These are phyloP conservation scores for Singerocomus inundabilis DNA, from an alignment of 1,284 basidiomycete genomes.

Conservation along the genomic window DNA sequence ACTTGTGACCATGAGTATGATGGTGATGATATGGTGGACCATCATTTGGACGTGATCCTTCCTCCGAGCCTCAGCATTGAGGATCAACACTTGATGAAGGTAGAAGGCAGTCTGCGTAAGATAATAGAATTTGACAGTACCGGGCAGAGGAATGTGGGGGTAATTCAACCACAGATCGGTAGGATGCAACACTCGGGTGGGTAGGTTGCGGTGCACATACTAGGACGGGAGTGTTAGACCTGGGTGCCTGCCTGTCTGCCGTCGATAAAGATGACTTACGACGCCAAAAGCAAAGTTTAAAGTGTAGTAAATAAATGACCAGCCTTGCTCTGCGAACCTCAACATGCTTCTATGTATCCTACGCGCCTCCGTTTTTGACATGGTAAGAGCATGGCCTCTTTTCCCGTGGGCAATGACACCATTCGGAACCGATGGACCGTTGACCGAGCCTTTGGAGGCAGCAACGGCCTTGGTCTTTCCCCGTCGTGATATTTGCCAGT, in stretches of 20 bases:
- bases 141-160: conserved; percentile 78
- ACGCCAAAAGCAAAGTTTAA: conserved; percentile 77
- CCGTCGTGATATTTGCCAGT: conserved; percentile 39
- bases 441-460: conserved; percentile 28
- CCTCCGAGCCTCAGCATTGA: conserved; percentile 90
- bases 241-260: background rate
- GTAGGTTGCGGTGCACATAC: conserved; percentile 78
- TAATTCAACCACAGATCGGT: conserved; percentile 78
- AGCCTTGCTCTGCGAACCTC: conserved; percentile 94
- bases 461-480: conserved; percentile 29
- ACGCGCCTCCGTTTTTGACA: conserved; percentile 45
- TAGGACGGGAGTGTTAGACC: conserved; percentile 33
- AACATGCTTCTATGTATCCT: conserved; percentile 70
- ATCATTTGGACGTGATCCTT: conserved; percentile 98
- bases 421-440: conserved; percentile 34
- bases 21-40: conserved; percentile 90
- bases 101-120: conserved; percentile 92
- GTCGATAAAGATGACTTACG: conserved; percentile 52
- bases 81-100: conserved; percentile 86
- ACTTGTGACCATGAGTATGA: conserved; percentile 73
- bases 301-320: conserved; percentile 82
- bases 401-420: conserved; percentile 21
- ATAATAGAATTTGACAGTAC: conserved; percentile 87
- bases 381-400: conserved; percentile 19
- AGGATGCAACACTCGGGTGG: conserved; percentile 67